These are phyloP conservation scores for Fusarium multiceps DNA, from an alignment of 2,329 filamentous ascomycete species.

Conservation along the genomic window DNA sequence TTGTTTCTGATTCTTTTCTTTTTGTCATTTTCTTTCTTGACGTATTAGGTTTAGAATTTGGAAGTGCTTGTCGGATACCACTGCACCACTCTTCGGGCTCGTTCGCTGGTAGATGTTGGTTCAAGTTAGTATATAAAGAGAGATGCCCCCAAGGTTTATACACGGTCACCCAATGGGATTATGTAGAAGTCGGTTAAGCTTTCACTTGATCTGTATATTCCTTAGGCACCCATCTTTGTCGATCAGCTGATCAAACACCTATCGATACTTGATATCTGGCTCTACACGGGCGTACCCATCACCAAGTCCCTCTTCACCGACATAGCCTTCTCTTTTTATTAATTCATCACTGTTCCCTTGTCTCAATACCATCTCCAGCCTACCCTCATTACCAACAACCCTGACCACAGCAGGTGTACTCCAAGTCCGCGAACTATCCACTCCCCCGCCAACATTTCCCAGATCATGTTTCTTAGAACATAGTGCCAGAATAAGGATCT, in stretches of 20 bases:
- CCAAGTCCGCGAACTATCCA: conserved; percentile 2
- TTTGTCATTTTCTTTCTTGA: not conserved
- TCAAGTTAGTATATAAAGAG: not conserved
- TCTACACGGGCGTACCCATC: not conserved
- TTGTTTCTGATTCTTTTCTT: not conserved
- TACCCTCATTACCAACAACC: not conserved
- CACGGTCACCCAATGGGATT: not conserved
- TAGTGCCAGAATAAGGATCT: not conserved
- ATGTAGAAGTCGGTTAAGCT: not conserved
- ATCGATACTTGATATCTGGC: not conserved
- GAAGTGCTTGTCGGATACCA: not conserved
- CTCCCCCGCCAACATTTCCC: not conserved
- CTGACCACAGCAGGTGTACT: not conserved
- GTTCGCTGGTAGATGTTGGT: not conserved
- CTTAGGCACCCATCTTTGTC: not conserved
- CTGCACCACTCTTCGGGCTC: not conserved
- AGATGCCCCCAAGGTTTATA: not conserved
- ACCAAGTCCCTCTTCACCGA: not conserved
- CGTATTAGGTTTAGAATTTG: not conserved
- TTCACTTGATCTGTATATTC: not conserved
- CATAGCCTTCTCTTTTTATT: not conserved
- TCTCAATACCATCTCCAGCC: not conserved
- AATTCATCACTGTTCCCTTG: not conserved
- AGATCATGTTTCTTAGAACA: not conserved
- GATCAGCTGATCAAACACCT: not conserved